Base-by-base conservation (phyloP, 352 stramenopile genomes). In the Blastocystis sp. region DNA sequence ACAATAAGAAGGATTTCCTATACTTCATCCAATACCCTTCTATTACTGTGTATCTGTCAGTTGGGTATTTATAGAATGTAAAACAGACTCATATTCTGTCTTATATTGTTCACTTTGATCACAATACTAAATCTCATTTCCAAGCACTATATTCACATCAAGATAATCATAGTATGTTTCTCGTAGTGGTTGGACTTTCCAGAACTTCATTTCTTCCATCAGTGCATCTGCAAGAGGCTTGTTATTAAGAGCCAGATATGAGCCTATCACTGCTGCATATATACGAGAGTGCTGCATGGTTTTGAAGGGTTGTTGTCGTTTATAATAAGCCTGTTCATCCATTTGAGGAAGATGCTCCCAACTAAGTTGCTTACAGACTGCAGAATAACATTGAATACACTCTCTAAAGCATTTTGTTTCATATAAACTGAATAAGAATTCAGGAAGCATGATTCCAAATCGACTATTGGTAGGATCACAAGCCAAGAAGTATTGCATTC, bases 161-260 rank as follows among this genome's bases (percentile, higher is more conserved):
- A 84, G 57, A 27, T 66, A 84, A 42, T 84, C 42, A 48, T 84
- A 84, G 30, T 48, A 84, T 1, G 73, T 84, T 37, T 84, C 73
- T 35, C 73, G 15, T 57, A 84, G 53, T 27, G 73, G 73, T 22
- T 48, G 15, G 0, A 84, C 6, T 6, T 30, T 35, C 48, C 73
- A 66, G 9, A 64, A 66, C 4, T 66, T 17, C 73, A 84, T 84
- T 22, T 64, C 42, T 22, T 30, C 27, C 15, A 66, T 54, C 51
- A 84, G 17, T 19, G 33, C 5, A 11, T 30, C 13, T 4, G 73
- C 73, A 24, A 53, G 30, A 33, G 57, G 35, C 15, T 68, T 44
- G n/a, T 84, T 37, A 22, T 64, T 40, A 54, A 48, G 15, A 37
- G 73, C 73, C 15, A 84, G 27, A 62, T 66, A 53, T 7, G 73